phyloP scores from a whole-genome alignment of 1,139 yeast genomes.

The Kluyveromyces sp. region DNA sequence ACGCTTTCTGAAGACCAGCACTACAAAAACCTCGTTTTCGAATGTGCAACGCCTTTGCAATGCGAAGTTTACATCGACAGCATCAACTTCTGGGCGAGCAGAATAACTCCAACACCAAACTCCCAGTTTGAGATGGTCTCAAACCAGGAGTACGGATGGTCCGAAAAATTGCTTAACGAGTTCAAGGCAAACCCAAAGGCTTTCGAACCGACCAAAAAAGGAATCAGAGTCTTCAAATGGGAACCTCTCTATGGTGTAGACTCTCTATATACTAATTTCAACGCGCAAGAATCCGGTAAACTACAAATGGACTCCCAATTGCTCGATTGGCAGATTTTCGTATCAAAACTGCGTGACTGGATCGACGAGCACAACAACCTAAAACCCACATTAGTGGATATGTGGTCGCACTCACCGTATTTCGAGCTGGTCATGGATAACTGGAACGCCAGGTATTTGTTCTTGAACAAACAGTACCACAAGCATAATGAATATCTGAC shows the following conservation, averaged over 20 bases:
- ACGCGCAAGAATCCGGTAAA: conserved; percentile 17
- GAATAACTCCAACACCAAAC: conserved; percentile 70
- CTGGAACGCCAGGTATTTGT: conserved; percentile 34
- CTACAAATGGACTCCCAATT: conserved; percentile 29
- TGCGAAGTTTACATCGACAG: conserved; percentile 56
- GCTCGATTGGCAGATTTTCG: conserved; percentile 26
- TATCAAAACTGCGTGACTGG: conserved; percentile 24
- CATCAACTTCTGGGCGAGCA: conserved; percentile 87
- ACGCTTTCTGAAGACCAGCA: neutral
- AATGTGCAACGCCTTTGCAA: conserved; percentile 1
- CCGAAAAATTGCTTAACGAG: conserved; percentile 21
- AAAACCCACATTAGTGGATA: conserved; percentile 28
- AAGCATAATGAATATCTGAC: conserved; percentile 29
- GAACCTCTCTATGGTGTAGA: conserved; percentile 33
- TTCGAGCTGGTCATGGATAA: conserved; percentile 32
- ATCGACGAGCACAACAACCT: conserved; percentile 32
- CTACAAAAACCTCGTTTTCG: neutral
- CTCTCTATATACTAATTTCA: conserved; percentile 22
- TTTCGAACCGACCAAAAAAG: neutral
- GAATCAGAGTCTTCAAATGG: conserved; percentile 31
- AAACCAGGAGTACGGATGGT: conserved; percentile 83
- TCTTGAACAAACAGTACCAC: conserved; percentile 29
- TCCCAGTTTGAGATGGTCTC: conserved; percentile 48
- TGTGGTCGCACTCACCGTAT: conserved; percentile 30
- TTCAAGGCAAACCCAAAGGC: conserved; percentile 1